Percentiles rank a stretch among this genome's conserved stretches.
phyloP scores from a whole-genome alignment of 139 green algal genomes.

The Chlorella sp. region DNA sequence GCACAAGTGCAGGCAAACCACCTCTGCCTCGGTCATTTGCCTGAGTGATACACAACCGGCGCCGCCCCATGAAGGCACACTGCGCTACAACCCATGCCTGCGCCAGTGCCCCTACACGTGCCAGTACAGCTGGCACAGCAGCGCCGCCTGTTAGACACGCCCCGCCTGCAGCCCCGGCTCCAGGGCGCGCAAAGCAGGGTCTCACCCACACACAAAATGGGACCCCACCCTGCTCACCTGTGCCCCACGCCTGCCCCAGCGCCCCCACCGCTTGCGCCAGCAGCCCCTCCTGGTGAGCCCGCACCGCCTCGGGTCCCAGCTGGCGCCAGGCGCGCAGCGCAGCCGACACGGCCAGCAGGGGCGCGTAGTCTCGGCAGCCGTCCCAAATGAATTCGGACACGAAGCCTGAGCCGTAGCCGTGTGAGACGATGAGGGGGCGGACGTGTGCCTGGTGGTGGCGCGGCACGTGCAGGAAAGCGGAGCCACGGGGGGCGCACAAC shows the following conservation, averaged over 20 bases:
- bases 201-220: background rate
- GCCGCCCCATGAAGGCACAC: no score
- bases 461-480: conserved; percentile 65
- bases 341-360: conserved; percentile 63
- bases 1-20: no score
- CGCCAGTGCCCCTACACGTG: background rate
- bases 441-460: conserved; percentile 37
- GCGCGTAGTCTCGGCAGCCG: conserved; percentile 70
- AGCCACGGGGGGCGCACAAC: conserved; percentile 66
- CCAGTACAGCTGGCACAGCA: no score
- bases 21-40: no score
- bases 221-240: background rate
- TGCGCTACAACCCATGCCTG: background rate
- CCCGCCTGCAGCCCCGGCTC: no score
- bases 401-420: conserved; percentile 45
- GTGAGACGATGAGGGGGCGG: conserved; percentile 61
- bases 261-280: conserved; percentile 14
- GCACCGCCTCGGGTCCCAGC: conserved; percentile 32
- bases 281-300: conserved; percentile 50
- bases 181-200: no score
- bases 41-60: no score
- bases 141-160: no score
- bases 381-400: conserved; percentile 73
- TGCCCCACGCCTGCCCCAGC: conserved; percentile 9
- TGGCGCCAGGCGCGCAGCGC: conserved; percentile 59